Conservation (phyloP, 2,329 filamentous ascomycete species). For the Sclerotinia nivalis region DNA sequence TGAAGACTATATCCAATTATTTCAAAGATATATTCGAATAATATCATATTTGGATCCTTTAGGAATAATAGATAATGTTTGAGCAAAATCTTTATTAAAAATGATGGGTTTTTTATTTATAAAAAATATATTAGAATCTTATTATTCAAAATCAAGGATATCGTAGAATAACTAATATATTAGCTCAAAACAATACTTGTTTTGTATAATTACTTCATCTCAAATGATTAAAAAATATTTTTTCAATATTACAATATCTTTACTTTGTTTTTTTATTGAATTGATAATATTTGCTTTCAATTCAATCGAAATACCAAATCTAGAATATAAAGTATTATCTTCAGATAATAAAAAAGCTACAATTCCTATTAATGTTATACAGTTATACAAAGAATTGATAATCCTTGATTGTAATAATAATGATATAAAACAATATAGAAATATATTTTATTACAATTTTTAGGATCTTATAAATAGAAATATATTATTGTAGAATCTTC, state of each 20-base stretch:
- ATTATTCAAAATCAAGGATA: not conserved
- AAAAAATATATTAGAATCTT: not conserved
- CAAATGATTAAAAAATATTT: not conserved
- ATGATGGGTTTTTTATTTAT: not conserved
- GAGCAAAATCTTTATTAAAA: slow-evolving; percentile 1
- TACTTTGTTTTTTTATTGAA: not conserved
- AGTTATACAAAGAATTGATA: not conserved
- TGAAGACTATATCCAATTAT: not conserved
- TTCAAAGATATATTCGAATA: not conserved
- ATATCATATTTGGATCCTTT: not conserved
- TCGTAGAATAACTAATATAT: not conserved
- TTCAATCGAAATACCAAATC: not conserved
- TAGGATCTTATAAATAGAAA: not conserved
- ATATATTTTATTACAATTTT: not conserved
- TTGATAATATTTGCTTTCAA: not conserved
- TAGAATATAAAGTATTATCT: not conserved
- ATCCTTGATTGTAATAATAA: not conserved
- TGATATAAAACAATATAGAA: not conserved
- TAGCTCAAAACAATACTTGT: not conserved
- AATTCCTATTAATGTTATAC: not conserved
- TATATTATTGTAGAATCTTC: not conserved
- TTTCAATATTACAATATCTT: not conserved
- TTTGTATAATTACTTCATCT: not conserved
- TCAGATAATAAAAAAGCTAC: not conserved
- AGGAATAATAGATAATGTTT: not conserved